phyloP scores from a whole-genome alignment of 495 filamentous ascomycete species.

The Cenococcum geophilum region DNA sequence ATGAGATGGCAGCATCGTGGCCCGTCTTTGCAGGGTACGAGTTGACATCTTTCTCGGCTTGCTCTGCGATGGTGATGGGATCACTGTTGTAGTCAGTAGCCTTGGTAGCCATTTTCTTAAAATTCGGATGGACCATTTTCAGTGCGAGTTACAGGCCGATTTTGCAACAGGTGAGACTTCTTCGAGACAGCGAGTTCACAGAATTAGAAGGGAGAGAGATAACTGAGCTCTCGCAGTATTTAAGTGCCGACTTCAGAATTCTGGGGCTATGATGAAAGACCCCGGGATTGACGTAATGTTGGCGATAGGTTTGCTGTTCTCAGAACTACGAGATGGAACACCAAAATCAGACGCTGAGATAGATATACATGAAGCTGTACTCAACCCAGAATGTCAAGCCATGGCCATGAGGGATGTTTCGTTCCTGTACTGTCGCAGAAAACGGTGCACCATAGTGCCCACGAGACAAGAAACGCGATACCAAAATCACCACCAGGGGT shows the following conservation, averaged over 20 bases:
- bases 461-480: background rate
- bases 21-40: constrained; percentile 48
- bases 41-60: constrained; percentile 52
- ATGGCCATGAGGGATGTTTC: background rate
- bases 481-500: background rate
- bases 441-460: background rate
- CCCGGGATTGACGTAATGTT: background rate
- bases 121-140: background rate
- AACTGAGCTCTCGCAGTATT: background rate
- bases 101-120: constrained; percentile 16
- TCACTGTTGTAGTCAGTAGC: constrained; percentile 34
- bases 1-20: constrained; percentile 5
- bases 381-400: background rate
- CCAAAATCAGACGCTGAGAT: background rate
- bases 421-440: background rate
- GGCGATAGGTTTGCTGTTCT: background rate
- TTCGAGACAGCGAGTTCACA: background rate
- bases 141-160: background rate
- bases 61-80: constrained; percentile 37
- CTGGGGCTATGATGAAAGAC: constrained; percentile 3
- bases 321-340: background rate
- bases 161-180: background rate
- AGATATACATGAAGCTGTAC: background rate
- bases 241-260: background rate
- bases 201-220: background rate